Base-by-base conservation (phyloP, 352 stramenopile species). In the Pythium vanterpoolii region DNA sequence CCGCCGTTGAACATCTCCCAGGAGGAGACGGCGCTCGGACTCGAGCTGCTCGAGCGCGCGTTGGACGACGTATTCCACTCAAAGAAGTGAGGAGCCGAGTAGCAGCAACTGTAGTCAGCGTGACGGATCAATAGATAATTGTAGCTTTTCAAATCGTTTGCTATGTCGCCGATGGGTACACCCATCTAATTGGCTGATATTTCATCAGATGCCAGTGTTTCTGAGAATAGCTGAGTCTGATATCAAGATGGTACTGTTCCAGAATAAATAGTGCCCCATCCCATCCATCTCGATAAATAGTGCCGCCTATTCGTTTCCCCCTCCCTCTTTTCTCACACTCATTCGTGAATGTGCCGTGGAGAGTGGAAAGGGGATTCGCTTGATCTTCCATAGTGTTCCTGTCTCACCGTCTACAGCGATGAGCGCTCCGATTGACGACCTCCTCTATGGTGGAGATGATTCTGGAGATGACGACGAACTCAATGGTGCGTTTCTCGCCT, bases 1-100 rank as follows among this genome's bases (percentile, higher is more conserved):
- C 91, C 91, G 43, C 76, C 93, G 40, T 81, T 98, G 57, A 97
- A 79, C 48, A 78, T 97, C 21, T 83, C 76, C 24, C 70, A 87
- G 45, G 83, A 92, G 31, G 91, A 98, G 51, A 64, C 58, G 13
- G 42, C 40, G 23, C 45, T 67, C 16, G 64, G 53, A 21, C 46
- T 72, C 14, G 59, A 70, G 27, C 74, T 80, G 60, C 76, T 89
- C 42, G 66, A 79, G 44, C 64, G 71, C 10, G 73, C 77, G 19
- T 63, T 89, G 49, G 69, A 71, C n/a, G 62, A 80, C 36, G 61
- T 73, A 6, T 80, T 74, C 55, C 54, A 69, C 30, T 34, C 54
- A 1, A 64, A 69, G 49, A 57, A 68, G 4, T 62, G n/a, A 46
- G 40, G 16, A 16, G 4, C 5, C 3, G 26, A 4, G 4, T 26